Base-by-base conservation (phyloP, 352 stramenopile genomes). In the Globisporangium viniferum region DNA sequence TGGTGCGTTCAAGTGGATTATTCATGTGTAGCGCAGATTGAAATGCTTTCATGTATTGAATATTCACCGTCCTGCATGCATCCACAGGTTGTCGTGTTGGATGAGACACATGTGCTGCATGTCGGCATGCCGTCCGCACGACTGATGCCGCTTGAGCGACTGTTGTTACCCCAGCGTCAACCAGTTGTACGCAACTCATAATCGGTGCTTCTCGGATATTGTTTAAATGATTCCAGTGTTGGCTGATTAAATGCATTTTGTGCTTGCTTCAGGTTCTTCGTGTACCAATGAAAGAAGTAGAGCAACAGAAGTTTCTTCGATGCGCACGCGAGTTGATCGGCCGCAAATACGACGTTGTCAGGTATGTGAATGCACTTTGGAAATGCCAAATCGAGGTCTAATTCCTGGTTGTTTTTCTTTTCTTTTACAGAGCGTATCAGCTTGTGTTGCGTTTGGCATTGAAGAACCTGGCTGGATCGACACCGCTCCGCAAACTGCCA, bases 111-210 rank as follows among this genome's bases (percentile, higher is more conserved):
- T 9, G 84, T 90, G 56, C 78, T 93, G 41, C 83, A 91, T 27
- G 78, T 93, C 27, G 84, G 84, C 12, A 84, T 87, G 59, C 84
- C 84, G 27, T 70, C 73, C 18, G 79, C 80, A 20, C 78, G 77
- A 35, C 49, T 83, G 18, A 82, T 93, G 71, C 80, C 79, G n/a
- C 75, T 93, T 7, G 81, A 90, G 68, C 72, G 84, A 36, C 64
- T 93, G 15, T 66, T 93, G 39, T 62, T 93, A 8, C 84, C 84
- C 27, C 82, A 91, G 62, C 76, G 82, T 12, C 82, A 93, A 49
- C 84, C 84, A 70, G 82, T 93, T 68, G 84, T 91, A 66, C 54
- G 75, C 70, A 39, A 44, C 55, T 53, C 22, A 20, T 33, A 31
- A 62, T 20, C 18, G 12, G 5, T 55, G 14, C 15, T 39, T 35